phyloP scores from a whole-genome alignment of 495 filamentous ascomycete genomes.

The Emericellopsis terricola region DNA sequence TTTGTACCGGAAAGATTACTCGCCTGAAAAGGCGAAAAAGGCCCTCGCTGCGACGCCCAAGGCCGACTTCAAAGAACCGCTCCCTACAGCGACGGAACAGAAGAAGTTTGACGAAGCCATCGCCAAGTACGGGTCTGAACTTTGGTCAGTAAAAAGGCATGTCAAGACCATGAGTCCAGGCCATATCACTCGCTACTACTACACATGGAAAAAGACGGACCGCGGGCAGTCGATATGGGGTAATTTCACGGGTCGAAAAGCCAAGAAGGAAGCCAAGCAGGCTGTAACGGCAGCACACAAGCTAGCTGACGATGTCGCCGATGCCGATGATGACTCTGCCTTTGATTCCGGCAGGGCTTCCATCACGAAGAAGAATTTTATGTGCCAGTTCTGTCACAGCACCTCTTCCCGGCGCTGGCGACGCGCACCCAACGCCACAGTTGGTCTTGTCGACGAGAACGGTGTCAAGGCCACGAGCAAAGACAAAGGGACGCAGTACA shows the following conservation, averaged over 20 bases:
- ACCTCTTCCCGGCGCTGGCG: constrained; percentile 79
- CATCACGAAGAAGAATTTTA: constrained; percentile 60
- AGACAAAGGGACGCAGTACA: constrained; percentile 55
- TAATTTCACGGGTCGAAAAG: constrained; percentile 65
- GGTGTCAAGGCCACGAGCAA: constrained; percentile 38
- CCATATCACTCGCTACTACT: constrained; percentile 81
- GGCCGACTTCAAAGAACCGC: constrained; percentile 71
- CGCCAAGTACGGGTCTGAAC: constrained; percentile 78
- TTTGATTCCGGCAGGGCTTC: constrained; percentile 82
- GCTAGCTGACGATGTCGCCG: constrained; percentile 78
- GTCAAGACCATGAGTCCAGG: constrained; percentile 63
- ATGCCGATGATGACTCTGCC: constrained; percentile 87
- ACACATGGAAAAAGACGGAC: constrained; percentile 94
- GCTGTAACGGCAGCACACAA: constrained; percentile 48
- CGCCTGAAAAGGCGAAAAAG: constrained; percentile 53
- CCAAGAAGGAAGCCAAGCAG: constrained; percentile 63
- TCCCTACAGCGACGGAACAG: constrained; percentile 56
- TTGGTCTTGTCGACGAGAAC: constrained; percentile 50
- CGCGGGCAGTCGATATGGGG: constrained; percentile 80
- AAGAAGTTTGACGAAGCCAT: constrained; percentile 90
- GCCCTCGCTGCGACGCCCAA: constrained; percentile 47
- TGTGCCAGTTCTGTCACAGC: constrained; percentile 85
- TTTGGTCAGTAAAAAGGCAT: constrained; percentile 64
- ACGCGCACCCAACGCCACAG: constrained; percentile 65
- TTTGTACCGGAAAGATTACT: constrained; percentile 52